Base-by-base conservation (phyloP, 139 green algal species). In the Diplosphaera chodatii region DNA sequence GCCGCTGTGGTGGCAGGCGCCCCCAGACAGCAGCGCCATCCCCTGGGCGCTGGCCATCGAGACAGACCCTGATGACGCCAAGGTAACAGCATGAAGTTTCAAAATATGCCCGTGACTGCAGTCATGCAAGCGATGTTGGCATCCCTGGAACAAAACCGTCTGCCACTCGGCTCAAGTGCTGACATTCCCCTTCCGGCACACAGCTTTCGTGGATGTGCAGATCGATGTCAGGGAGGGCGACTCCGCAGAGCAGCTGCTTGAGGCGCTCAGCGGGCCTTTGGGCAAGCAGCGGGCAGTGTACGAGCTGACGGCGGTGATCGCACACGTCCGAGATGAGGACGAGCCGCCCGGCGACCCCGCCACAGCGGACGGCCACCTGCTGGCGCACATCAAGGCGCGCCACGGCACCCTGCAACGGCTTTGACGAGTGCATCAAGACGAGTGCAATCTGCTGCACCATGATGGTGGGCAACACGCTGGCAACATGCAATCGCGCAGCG, bases 251-350 rank as follows among this genome's bases (percentile, higher is more conserved):
- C 22, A 70, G 18, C 65, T 56, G 27, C 23, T 48, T 3, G 32
- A 62, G 23, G 2, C 27, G 18, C 65, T 33, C 10, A n/a, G 59
- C n/a, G 6, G 59, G 59, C 27, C 23, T 25, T 3, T 79, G 75
- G 64, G 70, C 76, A 21, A 67, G 64, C 64, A 76, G 73, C 23
- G 48, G 13, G 77, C 72, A 1, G 68, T 85, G 64, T 96, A 94
- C 64, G 83, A 91, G 74, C 86, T 97, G 66, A 88, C 83, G 1
- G 86, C 80, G 2, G 66, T 94, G 65, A 74, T 97, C 23, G 80
- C 80, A 27, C 83, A 91, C 69, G 74, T 97, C 23, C 41, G 70
- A 4, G 89, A 92, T 40, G 76, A 81, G 0, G 82, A 86, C 23
- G 82, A 85, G 40, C 67, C 68, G 21, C 77, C 48, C 30, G 67